Evolutionary conservation across 1,284 basidiomycete species (phyloP).

Genomic region (Chalciporus piperatoides): DNA sequence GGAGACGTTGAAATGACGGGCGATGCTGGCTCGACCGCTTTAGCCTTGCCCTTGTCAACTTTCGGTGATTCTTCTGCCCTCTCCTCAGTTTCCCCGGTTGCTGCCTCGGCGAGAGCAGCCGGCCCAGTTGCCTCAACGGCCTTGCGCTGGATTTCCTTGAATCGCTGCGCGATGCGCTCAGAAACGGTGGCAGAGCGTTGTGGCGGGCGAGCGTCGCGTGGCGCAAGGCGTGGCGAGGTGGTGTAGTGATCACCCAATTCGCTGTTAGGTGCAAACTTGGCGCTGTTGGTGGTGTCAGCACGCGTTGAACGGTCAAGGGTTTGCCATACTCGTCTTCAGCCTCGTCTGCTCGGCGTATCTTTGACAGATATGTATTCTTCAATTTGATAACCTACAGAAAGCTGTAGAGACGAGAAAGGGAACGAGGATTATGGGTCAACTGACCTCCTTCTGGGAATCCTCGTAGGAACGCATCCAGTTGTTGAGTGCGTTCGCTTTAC

Average conservation of each 20-base stretch:
- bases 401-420: not conserved
- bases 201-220: slow-evolving; percentile 52
- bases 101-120: slow-evolving; percentile 9
- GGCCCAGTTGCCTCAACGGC: slow-evolving; percentile 36
- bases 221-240: slow-evolving; percentile 63
- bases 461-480: slow-evolving; percentile 73
- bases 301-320: slow-evolving; percentile 7
- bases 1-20: slow-evolving; percentile 53
- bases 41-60: slow-evolving; percentile 77
- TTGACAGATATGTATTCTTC: slow-evolving; percentile 73
- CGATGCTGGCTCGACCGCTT: slow-evolving; percentile 46
- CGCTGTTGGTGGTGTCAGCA: slow-evolving; percentile 41
- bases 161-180: slow-evolving; percentile 70
- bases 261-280: slow-evolving; percentile 76
- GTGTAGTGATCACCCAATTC: slow-evolving; percentile 67
- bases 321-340: slow-evolving; percentile 81
- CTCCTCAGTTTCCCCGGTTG: slow-evolving; percentile 36
- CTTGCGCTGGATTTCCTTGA: slow-evolving; percentile 69
- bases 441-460: slow-evolving; percentile 54
- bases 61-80: slow-evolving; percentile 45
- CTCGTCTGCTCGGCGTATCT: slow-evolving; percentile 80
- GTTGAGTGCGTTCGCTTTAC: slow-evolving; percentile 57
- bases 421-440: slow-evolving; percentile 12
- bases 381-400: slow-evolving; percentile 52
- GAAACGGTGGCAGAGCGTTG: slow-evolving; percentile 66